Conservation (phyloP, 2,329 filamentous ascomycete genomes). For the Tolypocladium amazonense region DNA sequence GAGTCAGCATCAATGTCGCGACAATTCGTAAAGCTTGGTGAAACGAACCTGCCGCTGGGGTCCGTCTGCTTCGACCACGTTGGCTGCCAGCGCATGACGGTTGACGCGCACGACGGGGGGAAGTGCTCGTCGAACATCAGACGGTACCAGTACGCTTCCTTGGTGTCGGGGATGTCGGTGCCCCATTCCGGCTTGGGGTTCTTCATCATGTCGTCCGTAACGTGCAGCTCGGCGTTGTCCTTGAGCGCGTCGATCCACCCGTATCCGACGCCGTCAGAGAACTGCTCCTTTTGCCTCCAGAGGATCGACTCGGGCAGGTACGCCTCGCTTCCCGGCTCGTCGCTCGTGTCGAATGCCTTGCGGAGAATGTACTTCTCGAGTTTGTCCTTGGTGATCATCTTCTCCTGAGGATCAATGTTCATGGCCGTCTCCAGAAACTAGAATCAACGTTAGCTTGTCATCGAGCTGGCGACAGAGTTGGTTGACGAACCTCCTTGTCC, state of each 20-base stretch:
- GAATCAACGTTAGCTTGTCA: conserved; percentile 1
- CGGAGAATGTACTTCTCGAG: conserved; percentile 98
- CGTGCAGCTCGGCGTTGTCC: conserved; percentile 79
- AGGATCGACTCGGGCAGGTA: conserved; percentile 96
- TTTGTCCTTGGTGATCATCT: conserved; percentile 83
- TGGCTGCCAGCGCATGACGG: conserved; percentile 92
- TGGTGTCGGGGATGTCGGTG: conserved; percentile 81
- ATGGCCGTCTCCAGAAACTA: conserved; percentile 85
- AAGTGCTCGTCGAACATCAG: conserved; percentile 99
- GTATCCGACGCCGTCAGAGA: conserved; percentile 96
- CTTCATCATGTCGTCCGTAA: conserved; percentile 97
- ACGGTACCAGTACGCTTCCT: conserved; percentile 99
- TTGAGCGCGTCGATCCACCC: conserved; percentile 98
- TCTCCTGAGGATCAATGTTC: conserved; percentile 89
- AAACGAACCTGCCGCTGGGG: conserved; percentile 70
- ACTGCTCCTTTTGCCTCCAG: conserved; percentile 99
- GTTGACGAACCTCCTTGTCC: conserved; percentile 64
- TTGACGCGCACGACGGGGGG: conserved; percentile 80
- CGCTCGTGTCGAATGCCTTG: conserved; percentile 91
- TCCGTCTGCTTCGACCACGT: conserved; percentile 97
- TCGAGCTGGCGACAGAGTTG: no score
- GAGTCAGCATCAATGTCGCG: conserved; percentile 7
- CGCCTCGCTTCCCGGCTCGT: conserved; percentile 68
- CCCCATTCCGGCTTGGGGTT: conserved; percentile 98
- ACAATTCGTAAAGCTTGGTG: not conserved